Evolutionary conservation across 2,329 filamentous ascomycete species (phyloP).

Genomic region (Incumbomyces delicatus): DNA sequence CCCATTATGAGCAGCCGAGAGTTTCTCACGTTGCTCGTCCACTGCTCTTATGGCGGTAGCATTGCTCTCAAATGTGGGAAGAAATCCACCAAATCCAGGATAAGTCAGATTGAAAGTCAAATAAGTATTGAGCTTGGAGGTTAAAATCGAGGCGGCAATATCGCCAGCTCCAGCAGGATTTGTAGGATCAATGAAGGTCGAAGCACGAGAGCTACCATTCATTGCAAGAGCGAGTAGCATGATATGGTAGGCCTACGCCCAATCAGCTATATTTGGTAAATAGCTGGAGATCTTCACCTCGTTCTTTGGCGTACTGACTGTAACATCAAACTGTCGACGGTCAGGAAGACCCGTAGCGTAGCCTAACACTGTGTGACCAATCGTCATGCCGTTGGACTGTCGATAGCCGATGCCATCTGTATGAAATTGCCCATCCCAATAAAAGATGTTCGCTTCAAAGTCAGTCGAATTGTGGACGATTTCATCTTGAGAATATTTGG

Average conservation of each 20-base stretch:
- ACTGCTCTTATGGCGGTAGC: slow-evolving; percentile 4
- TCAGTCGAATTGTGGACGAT: slow-evolving; percentile 22
- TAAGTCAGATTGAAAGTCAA: slow-evolving; percentile 32
- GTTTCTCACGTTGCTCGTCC: background rate
- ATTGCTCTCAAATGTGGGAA: slow-evolving; percentile 29
- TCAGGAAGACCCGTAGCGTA: background rate
- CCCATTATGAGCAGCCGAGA: background rate
- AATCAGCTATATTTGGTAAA: background rate
- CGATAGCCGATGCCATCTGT: slow-evolving; percentile 35
- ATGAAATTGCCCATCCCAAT: slow-evolving; percentile 39
- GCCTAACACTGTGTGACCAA: background rate
- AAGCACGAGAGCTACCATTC: slow-evolving; percentile 29
- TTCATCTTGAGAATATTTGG: slow-evolving; percentile 19
- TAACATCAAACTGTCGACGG: background rate
- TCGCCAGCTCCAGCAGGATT: slow-evolving; percentile 24
- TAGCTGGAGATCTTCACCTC: background rate
- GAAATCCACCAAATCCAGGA: slow-evolving; percentile 34
- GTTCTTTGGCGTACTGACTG: background rate
- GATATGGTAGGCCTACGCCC: slow-evolving; percentile 30
- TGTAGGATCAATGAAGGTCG: slow-evolving; percentile 30
- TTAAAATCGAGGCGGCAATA: slow-evolving; percentile 30
- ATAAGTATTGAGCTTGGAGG: slow-evolving; percentile 32
- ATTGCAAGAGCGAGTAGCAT: slow-evolving; percentile 37
- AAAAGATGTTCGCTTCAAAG: slow-evolving; percentile 31
- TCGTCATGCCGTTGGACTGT: slow-evolving; percentile 24